Base-by-base conservation (phyloP, 768 basidiomycete species). In the Pulveroboletus sp. region DNA sequence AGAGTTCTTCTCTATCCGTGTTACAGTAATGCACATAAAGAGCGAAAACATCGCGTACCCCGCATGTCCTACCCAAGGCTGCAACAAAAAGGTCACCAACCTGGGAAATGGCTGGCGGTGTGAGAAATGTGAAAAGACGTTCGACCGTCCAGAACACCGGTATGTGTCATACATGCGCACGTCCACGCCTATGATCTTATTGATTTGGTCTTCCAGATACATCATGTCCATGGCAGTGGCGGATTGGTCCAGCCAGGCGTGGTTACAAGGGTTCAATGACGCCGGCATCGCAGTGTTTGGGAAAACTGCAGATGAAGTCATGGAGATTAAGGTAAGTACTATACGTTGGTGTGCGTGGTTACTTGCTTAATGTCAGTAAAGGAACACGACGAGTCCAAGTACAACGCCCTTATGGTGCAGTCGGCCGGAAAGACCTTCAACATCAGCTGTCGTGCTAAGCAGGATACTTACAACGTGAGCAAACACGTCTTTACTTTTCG, bases 261-360 rank as follows among this genome's bases (percentile, higher is more conserved):
- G 95, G 95, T 72, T 97, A 39, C 89, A 90, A 55, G 92, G 89
- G 4, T 99, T 99, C 76, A 95, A 99, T 64, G 95, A 98, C 6
- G 81, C 86, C 31, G 96, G 93, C 5, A 67, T 82, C 46, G 71
- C 73, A 5, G 69, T 99, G 14, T 84, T 97, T 54, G 86, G 81
- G 26, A 85, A 82, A 71, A 70, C 79, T 30, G 95, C 91, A 10
- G 81, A 93, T 58, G 85, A 93, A 12, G 65, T 98, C 38, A 68
- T 84, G 48, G 76, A 74, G n/a, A 74, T 93, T 54, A 88, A 79
- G 75, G 90, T 88, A 43, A 6, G 47, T 26, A 36, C 4, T 2
- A 41, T 11, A 2, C 40, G 1, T 2, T 14, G 12, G 5, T 24
- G 39, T 44, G 17, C 6, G 8, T 8, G 17, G 14, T 32, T 30